phyloP scores from a whole-genome alignment of 495 filamentous ascomycete species.

The Viridothelium virens region DNA sequence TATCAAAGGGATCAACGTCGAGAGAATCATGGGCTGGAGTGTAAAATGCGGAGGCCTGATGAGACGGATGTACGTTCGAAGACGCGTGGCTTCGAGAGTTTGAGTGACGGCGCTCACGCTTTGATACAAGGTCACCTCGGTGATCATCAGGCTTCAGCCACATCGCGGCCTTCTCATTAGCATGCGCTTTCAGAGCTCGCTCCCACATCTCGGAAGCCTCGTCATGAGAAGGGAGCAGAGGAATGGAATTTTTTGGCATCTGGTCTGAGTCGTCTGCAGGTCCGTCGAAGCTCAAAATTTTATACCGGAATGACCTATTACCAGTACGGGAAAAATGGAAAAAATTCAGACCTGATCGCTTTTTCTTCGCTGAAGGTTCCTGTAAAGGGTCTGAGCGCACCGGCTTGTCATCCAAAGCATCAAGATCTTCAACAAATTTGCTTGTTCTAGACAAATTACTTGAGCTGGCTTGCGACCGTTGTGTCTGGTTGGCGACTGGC shows the following conservation, averaged over 20 bases:
- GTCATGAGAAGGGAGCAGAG: background rate
- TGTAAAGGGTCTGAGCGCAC: background rate
- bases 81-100: background rate
- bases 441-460: background rate
- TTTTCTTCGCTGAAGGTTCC: background rate
- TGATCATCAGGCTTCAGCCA: constrained; percentile 3
- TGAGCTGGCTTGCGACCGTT: constrained; percentile 5
- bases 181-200: constrained; percentile 9
- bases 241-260: background rate
- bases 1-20: background rate
- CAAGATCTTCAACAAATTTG: constrained; percentile 5
- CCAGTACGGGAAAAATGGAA: background rate
- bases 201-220: constrained; percentile 8
- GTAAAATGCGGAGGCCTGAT: background rate
- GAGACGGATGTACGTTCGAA: background rate
- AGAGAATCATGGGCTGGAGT: background rate
- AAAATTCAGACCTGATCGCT: background rate
- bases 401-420: background rate
- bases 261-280: constrained; percentile 1
- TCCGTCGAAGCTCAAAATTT: constrained; percentile 1
- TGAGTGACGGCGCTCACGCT: constrained; percentile 1
- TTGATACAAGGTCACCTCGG: background rate
- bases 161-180: background rate
- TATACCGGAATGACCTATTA: background rate
- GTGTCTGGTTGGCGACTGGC: background rate